These are phyloP conservation scores for Diaporthe sp. DNA, from an alignment of 2,329 filamentous ascomycete genomes.

Conservation along the genomic window DNA sequence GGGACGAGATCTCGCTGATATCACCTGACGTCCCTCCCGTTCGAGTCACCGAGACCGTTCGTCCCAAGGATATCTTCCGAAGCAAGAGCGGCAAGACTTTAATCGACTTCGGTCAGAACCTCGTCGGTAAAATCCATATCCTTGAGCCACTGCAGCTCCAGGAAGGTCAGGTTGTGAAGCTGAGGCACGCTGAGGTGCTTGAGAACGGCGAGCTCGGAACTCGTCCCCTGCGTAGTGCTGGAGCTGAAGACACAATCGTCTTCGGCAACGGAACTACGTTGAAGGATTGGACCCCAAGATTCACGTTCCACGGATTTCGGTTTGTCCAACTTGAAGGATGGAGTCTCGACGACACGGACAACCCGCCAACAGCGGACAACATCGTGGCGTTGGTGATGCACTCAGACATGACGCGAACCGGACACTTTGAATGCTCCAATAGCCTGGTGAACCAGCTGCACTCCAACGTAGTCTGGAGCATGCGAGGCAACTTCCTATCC, in stretches of 20 bases:
- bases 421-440: constrained; percentile 67
- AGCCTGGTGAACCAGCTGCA: constrained; percentile 66
- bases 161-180: constrained; percentile 56
- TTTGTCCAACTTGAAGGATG: constrained; percentile 65
- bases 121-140: constrained; percentile 65
- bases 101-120: constrained; percentile 71
- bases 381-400: constrained; percentile 57
- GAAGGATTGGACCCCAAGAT: constrained; percentile 57
- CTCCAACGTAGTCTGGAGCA: constrained; percentile 68
- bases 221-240: constrained; percentile 59
- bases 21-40: constrained; percentile 52
- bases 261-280: constrained; percentile 38
- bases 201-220: constrained; percentile 61
- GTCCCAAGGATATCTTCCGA: constrained; percentile 26
- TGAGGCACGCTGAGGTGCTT: constrained; percentile 69
- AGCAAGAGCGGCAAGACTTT: constrained; percentile 58
- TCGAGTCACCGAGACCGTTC: constrained; percentile 47
- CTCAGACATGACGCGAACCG: constrained; percentile 65
- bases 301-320: constrained; percentile 68
- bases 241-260: constrained; percentile 56
- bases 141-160: constrained; percentile 51
- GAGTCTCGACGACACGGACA: constrained; percentile 43
- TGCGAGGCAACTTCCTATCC: constrained; percentile 71
- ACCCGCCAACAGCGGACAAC: constrained; percentile 39
- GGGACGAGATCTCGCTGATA: constrained; percentile 43